Evolutionary conservation across 441 rosid species (phyloP), one percentile per base, ranked within the genome.

Genomic region (Arabidopsis hybrid): DNA sequence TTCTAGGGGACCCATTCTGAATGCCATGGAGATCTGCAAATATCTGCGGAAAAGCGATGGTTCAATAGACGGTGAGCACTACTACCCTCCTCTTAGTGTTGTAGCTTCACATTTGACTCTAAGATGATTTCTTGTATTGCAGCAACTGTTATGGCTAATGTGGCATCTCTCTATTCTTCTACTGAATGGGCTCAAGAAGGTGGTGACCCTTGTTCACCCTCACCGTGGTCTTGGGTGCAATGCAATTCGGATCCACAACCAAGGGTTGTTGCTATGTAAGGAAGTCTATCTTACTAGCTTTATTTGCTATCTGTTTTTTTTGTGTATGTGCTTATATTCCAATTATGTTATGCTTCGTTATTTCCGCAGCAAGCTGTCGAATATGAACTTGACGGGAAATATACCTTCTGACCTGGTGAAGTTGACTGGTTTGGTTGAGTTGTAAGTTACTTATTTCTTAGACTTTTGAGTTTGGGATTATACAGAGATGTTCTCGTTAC

Each of bases 191-290:
- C 90, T 60, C 90, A 85, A 76, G 99, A 95, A 87, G 97, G 97
- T 8, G 99, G 99, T 16, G 99, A 95, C 53, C 98, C 99, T 2
- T 95, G 99, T 83, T 83, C 83, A 50, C 99, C 99, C 7, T 91
- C 90, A 75, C 92, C 98, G 18, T 95, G 97, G 98, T 85, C 97
- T 6, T 93, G 97, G 99, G 86, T 95, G 78, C 79, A 34, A 62
- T 95, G 99, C 72, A 90, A 80, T 87, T 78, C 87, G 1, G 92
- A 87, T 75, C 79, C 79, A 17, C 89, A 46, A 31, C 96, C 97
- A 46, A 79, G 82, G 67, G 85, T 93, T 79, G 79, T 81, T 68
- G 65, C 83, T 43, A 79, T 91, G 99, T 93, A 91, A 86, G 66
- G 43, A 65, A 31, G 55, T 74, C 74, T 71, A 42, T 71, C 52